A percentile compares a stretch with the other conserved stretches of the same genome.
Conservation (phyloP, 345 rosid species). For the Anacardium occidentale region DNA sequence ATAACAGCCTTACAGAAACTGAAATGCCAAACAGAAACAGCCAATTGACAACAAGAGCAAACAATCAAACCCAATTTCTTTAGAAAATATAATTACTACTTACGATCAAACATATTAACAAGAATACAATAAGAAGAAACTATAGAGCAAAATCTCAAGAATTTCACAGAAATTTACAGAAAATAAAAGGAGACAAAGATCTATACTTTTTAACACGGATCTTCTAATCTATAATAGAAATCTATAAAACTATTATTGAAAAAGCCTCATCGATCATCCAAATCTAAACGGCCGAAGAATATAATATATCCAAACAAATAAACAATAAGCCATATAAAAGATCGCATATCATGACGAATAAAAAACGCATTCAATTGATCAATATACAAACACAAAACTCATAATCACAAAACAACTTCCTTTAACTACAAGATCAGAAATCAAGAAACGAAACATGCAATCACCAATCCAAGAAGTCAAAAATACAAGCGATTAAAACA, state of each 20-base stretch:
- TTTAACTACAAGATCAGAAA: neutral
- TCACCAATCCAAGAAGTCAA: neutral
- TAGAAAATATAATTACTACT: neutral
- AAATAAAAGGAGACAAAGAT: neutral
- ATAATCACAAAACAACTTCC: neutral
- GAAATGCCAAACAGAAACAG: neutral
- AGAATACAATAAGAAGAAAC: neutral
- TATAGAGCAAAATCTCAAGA: neutral
- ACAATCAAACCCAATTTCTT: slow-evolving; percentile 1
- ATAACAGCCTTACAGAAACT: slow-evolving; percentile 22
- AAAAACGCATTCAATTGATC: neutral
- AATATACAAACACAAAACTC: neutral
- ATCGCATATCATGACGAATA: neutral
- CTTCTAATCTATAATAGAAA: neutral
- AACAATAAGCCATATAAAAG: neutral
- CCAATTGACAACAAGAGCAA: neutral
- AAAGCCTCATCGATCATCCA: neutral
- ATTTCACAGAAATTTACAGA: neutral
- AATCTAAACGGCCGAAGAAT: neutral
- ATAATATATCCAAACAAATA: neutral
- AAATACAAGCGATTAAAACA: neutral
- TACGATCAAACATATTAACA: neutral
- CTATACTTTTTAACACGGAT: neutral
- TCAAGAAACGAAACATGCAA: neutral
- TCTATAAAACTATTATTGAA: neutral